Evolutionary conservation across 441 rosid species (phyloP).

Genomic region (Capsella rubella): DNA sequence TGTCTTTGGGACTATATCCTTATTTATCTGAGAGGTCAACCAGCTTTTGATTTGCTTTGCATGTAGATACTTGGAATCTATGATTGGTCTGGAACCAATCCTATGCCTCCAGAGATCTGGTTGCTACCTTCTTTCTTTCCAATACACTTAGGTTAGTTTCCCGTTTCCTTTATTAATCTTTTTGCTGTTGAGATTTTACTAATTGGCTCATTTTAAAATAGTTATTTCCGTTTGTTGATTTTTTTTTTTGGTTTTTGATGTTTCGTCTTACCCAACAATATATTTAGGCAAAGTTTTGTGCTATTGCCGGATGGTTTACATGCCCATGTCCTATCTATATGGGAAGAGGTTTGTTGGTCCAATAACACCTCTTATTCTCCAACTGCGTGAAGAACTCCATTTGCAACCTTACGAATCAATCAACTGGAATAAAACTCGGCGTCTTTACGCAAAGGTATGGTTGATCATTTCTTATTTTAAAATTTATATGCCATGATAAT

Average conservation of each 20-base stretch:
- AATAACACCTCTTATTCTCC: slow-evolving; percentile 49
- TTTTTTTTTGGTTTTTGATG: no score
- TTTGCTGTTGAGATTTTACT: neutral
- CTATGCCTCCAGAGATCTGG: slow-evolving; percentile 78
- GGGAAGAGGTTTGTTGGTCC: slow-evolving; percentile 63
- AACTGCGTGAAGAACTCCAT: slow-evolving; percentile 57
- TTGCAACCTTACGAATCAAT: slow-evolving; percentile 53
- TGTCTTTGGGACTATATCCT: neutral
- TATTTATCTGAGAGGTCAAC: neutral
- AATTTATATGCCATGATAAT: no score
- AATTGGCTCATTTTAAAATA: neutral
- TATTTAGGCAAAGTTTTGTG: slow-evolving; percentile 54
- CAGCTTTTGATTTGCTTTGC: neutral
- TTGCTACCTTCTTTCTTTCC: slow-evolving; percentile 64
- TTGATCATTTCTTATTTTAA: no score
- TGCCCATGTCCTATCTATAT: slow-evolving; percentile 70
- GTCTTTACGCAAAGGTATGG: slow-evolving; percentile 52
- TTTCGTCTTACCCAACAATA: neutral
- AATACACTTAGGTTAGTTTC: slow-evolving; percentile 59
- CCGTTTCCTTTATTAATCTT: neutral
- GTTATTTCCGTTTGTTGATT: neutral
- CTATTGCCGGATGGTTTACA: slow-evolving; percentile 59
- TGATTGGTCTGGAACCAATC: slow-evolving; percentile 82
- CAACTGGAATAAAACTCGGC: slow-evolving; percentile 57
- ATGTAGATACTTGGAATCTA: slow-evolving; percentile 69